Evolutionary conservation across 192 early-diverging fungal species (phyloP).

Genomic region (Linderina pennispora): DNA sequence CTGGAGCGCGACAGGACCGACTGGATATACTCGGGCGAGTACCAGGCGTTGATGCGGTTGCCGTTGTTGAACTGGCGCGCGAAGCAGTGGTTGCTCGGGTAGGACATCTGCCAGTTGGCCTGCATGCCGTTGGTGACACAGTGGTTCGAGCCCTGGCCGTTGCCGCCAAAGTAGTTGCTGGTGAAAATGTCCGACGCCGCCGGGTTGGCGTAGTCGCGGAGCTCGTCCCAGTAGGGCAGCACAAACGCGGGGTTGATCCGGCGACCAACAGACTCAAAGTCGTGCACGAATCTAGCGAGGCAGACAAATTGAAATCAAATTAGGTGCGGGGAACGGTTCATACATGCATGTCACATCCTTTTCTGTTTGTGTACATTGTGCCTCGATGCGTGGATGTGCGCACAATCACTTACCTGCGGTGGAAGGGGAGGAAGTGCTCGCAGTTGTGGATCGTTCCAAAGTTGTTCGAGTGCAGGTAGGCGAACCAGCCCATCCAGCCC

Average conservation of each 20-base stretch:
- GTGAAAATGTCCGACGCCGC: slow-evolving; percentile 28
- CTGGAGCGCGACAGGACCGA: slow-evolving; percentile 31
- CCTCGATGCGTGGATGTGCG: no score
- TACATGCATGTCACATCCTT: no score
- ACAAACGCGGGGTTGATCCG: slow-evolving; percentile 21
- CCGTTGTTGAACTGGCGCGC: slow-evolving; percentile 43
- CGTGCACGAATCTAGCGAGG: slow-evolving; percentile 29
- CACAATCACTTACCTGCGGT: slow-evolving; percentile 43
- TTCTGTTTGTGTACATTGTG: no score
- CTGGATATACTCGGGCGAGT: slow-evolving; percentile 43
- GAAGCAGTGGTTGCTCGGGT: slow-evolving; percentile 37
- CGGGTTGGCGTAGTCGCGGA: slow-evolving; percentile 44
- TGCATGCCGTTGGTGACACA: slow-evolving; percentile 34
- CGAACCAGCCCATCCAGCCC: slow-evolving; percentile 38
- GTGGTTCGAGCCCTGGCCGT: slow-evolving; percentile 23
- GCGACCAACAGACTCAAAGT: slow-evolving; percentile 45
- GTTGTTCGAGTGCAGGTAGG: slow-evolving; percentile 31
- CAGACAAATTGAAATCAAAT: no score
- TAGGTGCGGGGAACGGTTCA: no score
- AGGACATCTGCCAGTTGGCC: slow-evolving; percentile 11
- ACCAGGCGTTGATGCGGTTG: slow-evolving; percentile 26
- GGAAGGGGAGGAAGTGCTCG: slow-evolving; percentile 46
- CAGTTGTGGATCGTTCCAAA: slow-evolving; percentile 34
- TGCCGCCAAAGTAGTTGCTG: slow-evolving; percentile 24
- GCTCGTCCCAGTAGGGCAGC: slow-evolving; percentile 49